Base-by-base conservation (phyloP, 2,329 filamentous ascomycete genomes). In the Exophiala lecanii-corni region DNA sequence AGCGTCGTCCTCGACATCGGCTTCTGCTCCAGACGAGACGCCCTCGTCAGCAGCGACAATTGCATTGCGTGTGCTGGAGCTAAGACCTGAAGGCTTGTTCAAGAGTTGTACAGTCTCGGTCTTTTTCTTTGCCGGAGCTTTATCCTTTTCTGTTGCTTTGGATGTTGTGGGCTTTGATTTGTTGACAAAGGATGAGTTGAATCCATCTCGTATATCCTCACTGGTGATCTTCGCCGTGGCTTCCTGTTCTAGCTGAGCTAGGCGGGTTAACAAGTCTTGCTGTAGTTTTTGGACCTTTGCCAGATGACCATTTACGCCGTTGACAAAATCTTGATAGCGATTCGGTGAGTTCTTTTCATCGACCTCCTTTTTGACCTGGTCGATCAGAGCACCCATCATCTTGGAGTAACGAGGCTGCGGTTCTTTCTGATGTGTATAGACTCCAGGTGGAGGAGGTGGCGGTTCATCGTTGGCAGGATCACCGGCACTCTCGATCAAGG, bases 371-470 rank as follows among this genome's bases (percentile, higher is more conserved):
- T 95, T 96, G 31, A 97, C 89, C 65, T 94, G 86, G 59, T 98
- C 92, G 15, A 97, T 77, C 57, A 98, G 67, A n/a, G 83, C 81
- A n/a, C 86, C 86, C 84, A 98, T 89, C 92, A 98, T 98, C 72
- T 94, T 88, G 28, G 88, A 92, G 62, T 95, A 98, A 10, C 82
- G 84, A 1, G 86, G 87, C 56, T 86, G 79, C 9, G 47, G 47
- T 59, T 82, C 81, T 62, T 84, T 78, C 55, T 84, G 81, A 41
- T 87, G 75, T 31, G 76, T 74, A 60, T 94, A 84, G 19, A 96
- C 84, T 35, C 86, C 89, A 53, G 82, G 82, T 2, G 89, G 89
- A 37, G 78, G 74, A 6, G 85, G 82, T 3, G 88, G 86, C 49
- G 79, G 79, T 60, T 88, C 80, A 58, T 94, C 86, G 45, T 83